Evolutionary conservation across 2,329 filamentous ascomycete species (phyloP).

Genomic region (Aphanocladium album): DNA sequence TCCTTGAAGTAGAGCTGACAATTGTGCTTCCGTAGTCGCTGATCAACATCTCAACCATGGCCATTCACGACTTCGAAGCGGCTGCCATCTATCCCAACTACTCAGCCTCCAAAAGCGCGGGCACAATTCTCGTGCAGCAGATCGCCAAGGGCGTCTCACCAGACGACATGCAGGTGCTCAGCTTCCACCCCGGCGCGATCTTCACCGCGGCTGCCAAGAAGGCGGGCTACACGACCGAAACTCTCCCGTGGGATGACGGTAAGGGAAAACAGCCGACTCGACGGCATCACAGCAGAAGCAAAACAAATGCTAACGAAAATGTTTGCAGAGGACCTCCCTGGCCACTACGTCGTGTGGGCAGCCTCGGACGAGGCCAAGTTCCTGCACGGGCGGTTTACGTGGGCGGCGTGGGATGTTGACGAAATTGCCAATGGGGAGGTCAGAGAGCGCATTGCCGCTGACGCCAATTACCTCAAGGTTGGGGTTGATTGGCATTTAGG

Average conservation of each 20-base stretch:
- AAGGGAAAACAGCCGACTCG: background rate
- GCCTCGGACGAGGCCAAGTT: conserved; percentile 39
- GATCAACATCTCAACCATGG: conserved; percentile 27
- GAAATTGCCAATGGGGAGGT: conserved; percentile 28
- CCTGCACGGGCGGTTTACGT: conserved; percentile 41
- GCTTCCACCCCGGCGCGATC: conserved; percentile 35
- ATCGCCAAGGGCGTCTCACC: conserved; percentile 28
- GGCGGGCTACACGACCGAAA: conserved; percentile 19
- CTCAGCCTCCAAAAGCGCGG: conserved; percentile 32
- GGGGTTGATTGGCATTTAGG: conserved; percentile 20
- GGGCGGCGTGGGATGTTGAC: conserved; percentile 47
- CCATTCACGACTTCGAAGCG: conserved; percentile 24
- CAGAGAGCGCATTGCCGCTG: conserved; percentile 12
- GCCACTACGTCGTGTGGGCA: conserved; percentile 39
- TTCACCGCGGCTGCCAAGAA: conserved; percentile 26
- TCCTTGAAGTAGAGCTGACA: too few species aligned
- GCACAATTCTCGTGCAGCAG: conserved; percentile 29
- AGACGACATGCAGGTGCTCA: conserved; percentile 33
- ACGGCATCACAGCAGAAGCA: background rate
- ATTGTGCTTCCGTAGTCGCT: conserved; percentile 21
- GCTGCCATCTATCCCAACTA: conserved; percentile 25
- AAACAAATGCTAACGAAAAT: background rate
- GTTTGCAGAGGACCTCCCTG: conserved; percentile 31
- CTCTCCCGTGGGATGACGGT: conserved; percentile 24
- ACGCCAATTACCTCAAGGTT: conserved; percentile 21